These are phyloP conservation scores for Cyclaneusma minus DNA, from an alignment of 2,329 filamentous ascomycete genomes.

Conservation along the genomic window DNA sequence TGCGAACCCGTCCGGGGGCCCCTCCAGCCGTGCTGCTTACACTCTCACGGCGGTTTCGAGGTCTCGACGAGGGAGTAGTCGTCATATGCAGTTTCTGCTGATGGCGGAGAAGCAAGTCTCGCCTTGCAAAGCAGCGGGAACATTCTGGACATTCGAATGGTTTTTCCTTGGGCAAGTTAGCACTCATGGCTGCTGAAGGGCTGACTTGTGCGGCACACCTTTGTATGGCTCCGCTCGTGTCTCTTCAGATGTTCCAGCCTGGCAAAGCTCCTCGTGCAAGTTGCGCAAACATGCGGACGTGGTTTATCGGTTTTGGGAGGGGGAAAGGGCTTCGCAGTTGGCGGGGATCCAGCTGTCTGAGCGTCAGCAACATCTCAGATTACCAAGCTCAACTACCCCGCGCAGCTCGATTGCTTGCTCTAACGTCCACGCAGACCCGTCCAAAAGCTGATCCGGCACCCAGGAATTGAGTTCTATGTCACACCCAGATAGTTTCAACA, in stretches of 20 bases:
- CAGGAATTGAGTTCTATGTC: background rate
- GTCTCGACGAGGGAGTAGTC: conserved; percentile 71
- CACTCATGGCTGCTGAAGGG: background rate
- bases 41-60: conserved; percentile 81
- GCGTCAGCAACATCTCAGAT: too few species aligned
- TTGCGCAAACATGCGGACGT: conserved; percentile 82
- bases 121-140: conserved; percentile 81
- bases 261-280: conserved; percentile 84
- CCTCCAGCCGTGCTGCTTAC: conserved; percentile 54
- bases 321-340: conserved; percentile 30
- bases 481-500: background rate
- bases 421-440: background rate
- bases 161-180: too few species aligned
- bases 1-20: conserved; percentile 62
- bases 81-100: conserved; percentile 98
- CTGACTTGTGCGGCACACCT: too few species aligned
- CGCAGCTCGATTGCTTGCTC: background rate
- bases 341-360: background rate
- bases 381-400: background rate
- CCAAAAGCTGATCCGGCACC: background rate
- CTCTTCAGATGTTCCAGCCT: conserved; percentile 92
- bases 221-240: conserved; percentile 94
- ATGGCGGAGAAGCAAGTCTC: conserved; percentile 81
- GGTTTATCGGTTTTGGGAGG: conserved; percentile 96
- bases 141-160: conserved; percentile 96